phyloP scores from a whole-genome alignment of 257 asterid genomes.

The Scutellaria barbata region DNA sequence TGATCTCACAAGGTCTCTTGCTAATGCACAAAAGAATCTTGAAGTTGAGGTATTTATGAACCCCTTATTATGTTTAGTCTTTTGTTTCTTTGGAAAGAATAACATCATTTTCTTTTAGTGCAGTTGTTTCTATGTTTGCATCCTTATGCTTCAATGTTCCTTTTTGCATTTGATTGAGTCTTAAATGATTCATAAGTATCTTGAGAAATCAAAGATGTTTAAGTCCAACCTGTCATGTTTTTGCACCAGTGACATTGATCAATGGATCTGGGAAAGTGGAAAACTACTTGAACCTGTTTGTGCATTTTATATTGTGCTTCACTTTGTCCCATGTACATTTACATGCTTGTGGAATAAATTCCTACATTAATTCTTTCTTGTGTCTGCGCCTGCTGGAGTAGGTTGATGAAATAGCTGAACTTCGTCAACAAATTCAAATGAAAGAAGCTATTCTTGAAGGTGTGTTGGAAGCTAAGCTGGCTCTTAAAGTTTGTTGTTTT shows the following conservation, averaged over 20 bases:
- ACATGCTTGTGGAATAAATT: slow-evolving; percentile 22
- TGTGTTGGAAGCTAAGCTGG: slow-evolving; percentile 37
- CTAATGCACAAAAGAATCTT: slow-evolving; percentile 75
- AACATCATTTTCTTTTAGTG: slow-evolving; percentile 19
- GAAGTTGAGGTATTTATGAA: slow-evolving; percentile 74
- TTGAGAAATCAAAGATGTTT: slow-evolving; percentile 27
- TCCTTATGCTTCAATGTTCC: slow-evolving; percentile 1
- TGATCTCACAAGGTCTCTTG: slow-evolving; percentile 86
- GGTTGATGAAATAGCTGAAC: slow-evolving; percentile 69
- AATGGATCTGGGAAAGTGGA: slow-evolving; percentile 1
- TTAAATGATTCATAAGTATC: slow-evolving; percentile 29
- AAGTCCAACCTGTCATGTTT: slow-evolving; percentile 21
- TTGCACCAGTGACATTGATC: slow-evolving; percentile 17
- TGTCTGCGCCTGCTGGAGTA: slow-evolving; percentile 43
- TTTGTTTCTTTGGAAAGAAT: slow-evolving; percentile 22
- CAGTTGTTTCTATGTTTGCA: slow-evolving; percentile 12
- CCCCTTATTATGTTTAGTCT: slow-evolving; percentile 17
- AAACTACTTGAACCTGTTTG: background rate
- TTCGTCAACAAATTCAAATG: slow-evolving; percentile 65
- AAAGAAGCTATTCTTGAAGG: slow-evolving; percentile 86
- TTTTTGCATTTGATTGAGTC: slow-evolving; percentile 19
- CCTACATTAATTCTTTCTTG: slow-evolving; percentile 25
- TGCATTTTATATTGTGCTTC: slow-evolving; percentile 14
- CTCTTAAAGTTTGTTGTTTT: slow-evolving; percentile 4
- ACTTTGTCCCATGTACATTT: slow-evolving; percentile 1